Conservation (phyloP, 2,329 filamentous ascomycete genomes). For the Rutstroemia sp. region DNA sequence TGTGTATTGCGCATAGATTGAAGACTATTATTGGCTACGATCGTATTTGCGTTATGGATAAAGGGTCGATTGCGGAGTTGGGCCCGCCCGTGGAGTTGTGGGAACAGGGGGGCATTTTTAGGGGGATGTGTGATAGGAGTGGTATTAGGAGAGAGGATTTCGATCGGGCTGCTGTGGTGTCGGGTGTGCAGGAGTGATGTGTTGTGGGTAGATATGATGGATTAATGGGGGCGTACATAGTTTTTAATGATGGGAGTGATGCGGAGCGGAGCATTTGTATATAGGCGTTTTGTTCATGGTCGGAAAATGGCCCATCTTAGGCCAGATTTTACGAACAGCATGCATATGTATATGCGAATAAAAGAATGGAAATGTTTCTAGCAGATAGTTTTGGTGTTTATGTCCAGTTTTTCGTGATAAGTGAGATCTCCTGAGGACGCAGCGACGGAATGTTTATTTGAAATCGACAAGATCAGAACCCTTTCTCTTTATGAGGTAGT, state of each 20-base stretch:
- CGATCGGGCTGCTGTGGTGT: neutral
- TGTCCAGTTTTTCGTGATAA: too few relatives aligned
- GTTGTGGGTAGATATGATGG: too few relatives aligned
- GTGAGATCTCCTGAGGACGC: too few relatives aligned
- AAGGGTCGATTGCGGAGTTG: conserved; percentile 79
- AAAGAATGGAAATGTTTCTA: too few relatives aligned
- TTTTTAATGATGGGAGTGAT: neutral
- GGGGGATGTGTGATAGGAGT: conserved; percentile 58
- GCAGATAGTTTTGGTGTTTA: too few relatives aligned
- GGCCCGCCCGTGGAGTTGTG: conserved; percentile 70
- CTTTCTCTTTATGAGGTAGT: too few relatives aligned
- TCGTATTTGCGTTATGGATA: conserved; percentile 94
- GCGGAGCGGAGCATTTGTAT: too few relatives aligned
- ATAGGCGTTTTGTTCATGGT: neutral
- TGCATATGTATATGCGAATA: too few relatives aligned
- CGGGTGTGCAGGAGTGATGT: neutral
- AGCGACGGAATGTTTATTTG: too few relatives aligned
- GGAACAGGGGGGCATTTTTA: conserved; percentile 69
- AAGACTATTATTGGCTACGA: conserved; percentile 93
- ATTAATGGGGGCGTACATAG: neutral
- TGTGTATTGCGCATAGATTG: conserved; percentile 88
- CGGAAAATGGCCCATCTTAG: too few relatives aligned
- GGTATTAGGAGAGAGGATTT: conserved; percentile 35
- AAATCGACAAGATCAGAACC: too few relatives aligned
- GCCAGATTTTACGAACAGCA: too few relatives aligned